Evolutionary conservation across 805 yeast species (phyloP).

Genomic region (Suhomyces prunicola): DNA sequence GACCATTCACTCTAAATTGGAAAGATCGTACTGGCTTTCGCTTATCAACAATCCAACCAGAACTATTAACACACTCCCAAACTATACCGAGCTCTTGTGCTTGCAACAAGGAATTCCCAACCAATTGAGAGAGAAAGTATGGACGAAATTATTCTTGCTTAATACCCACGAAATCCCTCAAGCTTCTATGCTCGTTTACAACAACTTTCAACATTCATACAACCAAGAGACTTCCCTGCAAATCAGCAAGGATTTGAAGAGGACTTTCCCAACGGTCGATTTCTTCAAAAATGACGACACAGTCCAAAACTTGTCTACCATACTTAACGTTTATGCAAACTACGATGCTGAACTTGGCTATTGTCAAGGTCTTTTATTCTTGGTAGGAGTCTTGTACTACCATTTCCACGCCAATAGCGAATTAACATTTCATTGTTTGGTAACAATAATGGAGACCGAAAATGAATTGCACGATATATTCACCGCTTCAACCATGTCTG

Average conservation of each 20-base stretch:
- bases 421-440: slow-evolving; percentile 50
- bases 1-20: slow-evolving; percentile 22
- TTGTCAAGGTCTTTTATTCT: slow-evolving; percentile 64
- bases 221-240: slow-evolving; percentile 37
- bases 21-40: slow-evolving; percentile 42
- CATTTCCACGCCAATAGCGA: slow-evolving; percentile 31
- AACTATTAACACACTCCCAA: slow-evolving; percentile 45
- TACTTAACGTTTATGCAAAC: slow-evolving; percentile 59
- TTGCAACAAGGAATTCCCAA: slow-evolving; percentile 45
- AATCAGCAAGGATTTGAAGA: slow-evolving; percentile 54
- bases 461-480: slow-evolving; percentile 47
- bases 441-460: slow-evolving; percentile 58
- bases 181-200: slow-evolving; percentile 29
- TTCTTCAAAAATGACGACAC: slow-evolving; percentile 46
- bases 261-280: slow-evolving; percentile 56
- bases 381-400: slow-evolving; percentile 56
- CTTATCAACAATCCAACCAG: slow-evolving; percentile 43
- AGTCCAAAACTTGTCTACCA: slow-evolving; percentile 46
- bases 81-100: slow-evolving; percentile 44
- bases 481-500: slow-evolving; percentile 50
- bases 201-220: slow-evolving; percentile 43
- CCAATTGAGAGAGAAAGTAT: slow-evolving; percentile 40
- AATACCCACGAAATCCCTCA: slow-evolving; percentile 31
- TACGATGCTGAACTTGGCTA: slow-evolving; percentile 66
- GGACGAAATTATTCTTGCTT: slow-evolving; percentile 40